Evolutionary conservation across 345 rosid species (phyloP).

Genomic region (Microthlaspi erraticum): DNA sequence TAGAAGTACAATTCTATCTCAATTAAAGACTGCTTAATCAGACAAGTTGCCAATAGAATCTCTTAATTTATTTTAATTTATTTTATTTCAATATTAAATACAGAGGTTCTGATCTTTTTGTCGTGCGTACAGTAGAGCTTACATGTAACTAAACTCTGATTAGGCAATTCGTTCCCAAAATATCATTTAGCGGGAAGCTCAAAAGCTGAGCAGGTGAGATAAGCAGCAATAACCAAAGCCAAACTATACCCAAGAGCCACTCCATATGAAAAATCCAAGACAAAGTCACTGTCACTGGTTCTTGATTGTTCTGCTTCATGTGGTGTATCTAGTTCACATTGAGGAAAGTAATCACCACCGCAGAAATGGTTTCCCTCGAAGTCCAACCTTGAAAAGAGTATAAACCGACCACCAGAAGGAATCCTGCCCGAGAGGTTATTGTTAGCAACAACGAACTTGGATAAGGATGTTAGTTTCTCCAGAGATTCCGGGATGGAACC

Average conservation of each 20-base stretch:
- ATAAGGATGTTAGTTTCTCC: slow-evolving; percentile 47
- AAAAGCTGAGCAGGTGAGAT: not conserved
- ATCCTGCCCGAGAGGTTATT: slow-evolving; percentile 57
- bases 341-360: slow-evolving; percentile 44
- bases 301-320: not conserved
- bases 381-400: slow-evolving; percentile 68
- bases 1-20: too few relatives aligned
- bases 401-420: slow-evolving; percentile 61
- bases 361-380: slow-evolving; percentile 73
- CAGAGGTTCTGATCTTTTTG: too few relatives aligned
- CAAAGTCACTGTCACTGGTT: not conserved
- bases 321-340: slow-evolving; percentile 33
- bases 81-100: too few relatives aligned
- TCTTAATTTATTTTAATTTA: too few relatives aligned
- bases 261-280: slow-evolving; percentile 47
- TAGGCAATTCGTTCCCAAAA: too few relatives aligned
- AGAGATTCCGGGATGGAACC: slow-evolving; percentile 48
- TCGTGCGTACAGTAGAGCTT: too few relatives aligned
- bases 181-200: too few relatives aligned
- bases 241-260: slow-evolving; percentile 22
- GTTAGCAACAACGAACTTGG: slow-evolving; percentile 60
- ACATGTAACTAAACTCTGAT: too few relatives aligned
- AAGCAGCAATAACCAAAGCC: not conserved
- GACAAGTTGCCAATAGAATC: too few relatives aligned
- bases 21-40: too few relatives aligned